Base-by-base conservation (phyloP, 2,329 filamentous ascomycete species). In the Talaromyces sp. region DNA sequence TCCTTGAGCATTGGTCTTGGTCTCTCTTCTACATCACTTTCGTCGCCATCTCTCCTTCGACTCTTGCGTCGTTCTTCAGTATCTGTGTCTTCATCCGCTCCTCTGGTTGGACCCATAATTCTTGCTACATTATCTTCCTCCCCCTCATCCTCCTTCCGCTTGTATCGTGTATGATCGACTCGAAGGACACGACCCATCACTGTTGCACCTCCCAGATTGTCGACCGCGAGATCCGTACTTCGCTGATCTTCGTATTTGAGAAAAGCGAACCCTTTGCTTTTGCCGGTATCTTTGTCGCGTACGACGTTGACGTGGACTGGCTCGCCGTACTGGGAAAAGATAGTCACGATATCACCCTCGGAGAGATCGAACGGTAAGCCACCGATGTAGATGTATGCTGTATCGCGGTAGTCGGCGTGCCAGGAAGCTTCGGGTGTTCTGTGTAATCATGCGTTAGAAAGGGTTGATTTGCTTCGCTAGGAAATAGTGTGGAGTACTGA, bases 181-280 rank as follows among this genome's bases (percentile, higher is more conserved):
- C 90, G 87, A 49, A 99, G 79, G 65, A 94, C 79, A 49, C 93
- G 85, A 2, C 93, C 93, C 74, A 91, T 83, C 19, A 99, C 88
- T 35, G 88, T 90, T 9, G 93, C 90, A 37, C 95, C 95, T 45
- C 93, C 91, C 5, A 99, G 81, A 76, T 99, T 99, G 79, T 99
- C 95, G 10, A 99, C 96, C 0, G 96, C 95, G 49, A 99, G 82
- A 78, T 98, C 94, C 68, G 92, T 96, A 79, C 93, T 97, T 70
- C 94, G 86, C 81, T 99, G 95, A 78, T 99, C 94, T 77, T 99
- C 95, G 79, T 98, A 99, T 76, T 99, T 99, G 66, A 99, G 85
- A 85, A 96, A 99, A 2, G 90, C 93, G 75, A 98, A 99, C 0
- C 95, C 95, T 70, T 90, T 90, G 67, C 91, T 96, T 79, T 97